Conservation (phyloP, 441 rosid genomes). For the Melastoma candidum region DNA sequence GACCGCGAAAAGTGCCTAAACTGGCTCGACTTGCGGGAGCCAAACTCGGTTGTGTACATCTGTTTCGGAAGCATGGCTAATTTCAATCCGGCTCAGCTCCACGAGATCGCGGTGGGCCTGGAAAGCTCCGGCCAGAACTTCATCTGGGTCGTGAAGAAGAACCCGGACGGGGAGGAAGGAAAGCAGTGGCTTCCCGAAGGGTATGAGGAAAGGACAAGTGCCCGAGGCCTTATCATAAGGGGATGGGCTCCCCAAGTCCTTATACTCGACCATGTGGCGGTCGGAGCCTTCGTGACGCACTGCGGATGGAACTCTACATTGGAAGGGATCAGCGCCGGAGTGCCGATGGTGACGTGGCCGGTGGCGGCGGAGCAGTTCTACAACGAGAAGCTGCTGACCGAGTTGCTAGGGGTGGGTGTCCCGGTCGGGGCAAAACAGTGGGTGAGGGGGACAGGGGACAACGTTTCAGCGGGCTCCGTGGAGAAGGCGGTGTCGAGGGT, state of each 20-base stretch:
- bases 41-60: constrained; percentile 9
- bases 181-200: constrained; percentile 12
- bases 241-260: constrained; percentile 18
- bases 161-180: constrained; percentile 5
- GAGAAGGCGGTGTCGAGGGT: constrained; percentile 10
- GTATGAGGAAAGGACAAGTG: constrained; percentile 5
- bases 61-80: constrained; percentile 11
- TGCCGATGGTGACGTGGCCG: constrained; percentile 15
- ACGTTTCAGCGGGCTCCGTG: constrained; percentile 6
- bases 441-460: constrained; percentile 3
- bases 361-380: constrained; percentile 13
- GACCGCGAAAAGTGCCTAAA: constrained; percentile 1
- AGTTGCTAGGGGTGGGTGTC: constrained; percentile 6
- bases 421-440: constrained; percentile 3
- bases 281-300: constrained; percentile 9
- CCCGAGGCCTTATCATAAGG: constrained; percentile 6
- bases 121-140: constrained; percentile 13
- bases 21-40: constrained; percentile 13
- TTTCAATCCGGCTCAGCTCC: constrained; percentile 11
- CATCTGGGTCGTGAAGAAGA: constrained; percentile 14
- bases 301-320: constrained; percentile 14
- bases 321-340: constrained; percentile 9
- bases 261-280: constrained; percentile 8
- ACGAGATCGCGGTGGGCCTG: constrained; percentile 11
- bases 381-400: constrained; percentile 13